phyloP scores from a whole-genome alignment of 2,329 filamentous ascomycete genomes.

The Penicillium sp. region DNA sequence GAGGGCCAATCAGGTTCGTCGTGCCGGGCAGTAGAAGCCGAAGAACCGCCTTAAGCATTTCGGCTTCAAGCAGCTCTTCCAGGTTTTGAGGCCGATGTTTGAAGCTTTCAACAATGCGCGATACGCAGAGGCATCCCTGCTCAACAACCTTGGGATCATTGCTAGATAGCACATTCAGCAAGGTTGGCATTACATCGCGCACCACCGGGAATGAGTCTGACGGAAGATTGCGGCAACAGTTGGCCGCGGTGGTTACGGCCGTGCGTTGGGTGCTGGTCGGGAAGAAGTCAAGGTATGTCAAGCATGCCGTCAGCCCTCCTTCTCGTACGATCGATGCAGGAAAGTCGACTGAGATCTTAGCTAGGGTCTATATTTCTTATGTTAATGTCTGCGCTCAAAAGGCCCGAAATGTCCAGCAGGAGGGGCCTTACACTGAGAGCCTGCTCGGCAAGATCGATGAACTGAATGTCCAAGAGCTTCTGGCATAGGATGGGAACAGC shows the following conservation, averaged over 20 bases:
- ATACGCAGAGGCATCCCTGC: slow-evolving; percentile 92
- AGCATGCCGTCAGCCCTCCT: slow-evolving; percentile 89
- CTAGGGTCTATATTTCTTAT: slow-evolving; percentile 61
- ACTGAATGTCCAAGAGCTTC: slow-evolving; percentile 92
- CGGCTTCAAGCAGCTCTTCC: slow-evolving; percentile 86
- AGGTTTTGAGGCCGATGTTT: slow-evolving; percentile 81
- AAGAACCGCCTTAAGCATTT: slow-evolving; percentile 78
- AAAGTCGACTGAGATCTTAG: slow-evolving; percentile 97
- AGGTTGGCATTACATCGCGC: slow-evolving; percentile 91
- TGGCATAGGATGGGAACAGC: slow-evolving; percentile 92
- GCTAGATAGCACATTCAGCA: slow-evolving; percentile 84
- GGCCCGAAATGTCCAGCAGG: background rate
- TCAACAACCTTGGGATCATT: slow-evolving; percentile 96
- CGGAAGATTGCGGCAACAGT: slow-evolving; percentile 95
- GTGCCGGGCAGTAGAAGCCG: slow-evolving; percentile 87
- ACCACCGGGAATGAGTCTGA: slow-evolving; percentile 91
- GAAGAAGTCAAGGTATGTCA: slow-evolving; percentile 96
- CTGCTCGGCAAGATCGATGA: slow-evolving; percentile 96
- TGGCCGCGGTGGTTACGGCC: slow-evolving; percentile 93
- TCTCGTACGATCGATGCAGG: slow-evolving; percentile 92
- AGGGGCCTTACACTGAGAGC: slow-evolving; percentile 67
- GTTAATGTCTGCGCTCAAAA: background rate
- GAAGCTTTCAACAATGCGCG: slow-evolving; percentile 95
- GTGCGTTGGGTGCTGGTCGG: slow-evolving; percentile 94
- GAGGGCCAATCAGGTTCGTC: slow-evolving; percentile 89